Percentiles rank a stretch among this genome's conserved stretches.
Evolutionary conservation across 2,329 filamentous ascomycete species (phyloP).

Genomic region (Aspergillus alliaceus): DNA sequence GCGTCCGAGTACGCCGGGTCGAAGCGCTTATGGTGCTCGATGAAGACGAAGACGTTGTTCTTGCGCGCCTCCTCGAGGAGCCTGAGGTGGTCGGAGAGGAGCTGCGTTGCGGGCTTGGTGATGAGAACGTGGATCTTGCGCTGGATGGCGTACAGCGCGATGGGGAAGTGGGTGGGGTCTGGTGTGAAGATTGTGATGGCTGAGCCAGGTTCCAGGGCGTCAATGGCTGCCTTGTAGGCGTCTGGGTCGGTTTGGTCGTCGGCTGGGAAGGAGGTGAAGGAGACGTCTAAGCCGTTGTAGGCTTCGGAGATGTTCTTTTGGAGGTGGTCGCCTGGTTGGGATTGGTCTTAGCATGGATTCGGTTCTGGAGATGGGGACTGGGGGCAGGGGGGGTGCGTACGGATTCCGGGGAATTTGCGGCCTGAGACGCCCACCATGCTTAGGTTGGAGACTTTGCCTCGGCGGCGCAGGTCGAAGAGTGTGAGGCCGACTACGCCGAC

Average conservation of each 20-base stretch:
- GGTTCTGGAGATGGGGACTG: too few species aligned
- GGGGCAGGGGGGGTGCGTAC: conserved; percentile 53
- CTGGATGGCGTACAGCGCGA: conserved; percentile 88
- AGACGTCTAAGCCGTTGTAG: conserved; percentile 86
- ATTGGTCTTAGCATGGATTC: conserved; percentile 32
- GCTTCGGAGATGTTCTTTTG: conserved; percentile 81
- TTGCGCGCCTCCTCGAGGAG: conserved; percentile 71
- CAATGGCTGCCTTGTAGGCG: conserved; percentile 85
- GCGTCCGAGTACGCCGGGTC: conserved; percentile 93
- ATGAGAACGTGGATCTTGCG: conserved; percentile 85
- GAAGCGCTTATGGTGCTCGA: conserved; percentile 96
- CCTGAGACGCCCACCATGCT: conserved; percentile 90
- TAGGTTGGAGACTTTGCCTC: conserved; percentile 83
- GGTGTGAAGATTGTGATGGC: conserved; percentile 97
- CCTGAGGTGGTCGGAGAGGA: conserved; percentile 73
- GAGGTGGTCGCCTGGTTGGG: conserved; percentile 80
- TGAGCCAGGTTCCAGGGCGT: conserved; percentile 75
- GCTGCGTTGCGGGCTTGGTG: conserved; percentile 91
- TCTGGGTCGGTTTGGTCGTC: conserved; percentile 72
- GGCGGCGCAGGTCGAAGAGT: conserved; percentile 81
- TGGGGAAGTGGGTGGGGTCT: conserved; percentile 88
- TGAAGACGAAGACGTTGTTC: conserved; percentile 81
- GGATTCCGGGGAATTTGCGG: conserved; percentile 86
- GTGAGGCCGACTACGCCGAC: conserved; percentile 90
- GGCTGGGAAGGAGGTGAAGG: conserved; percentile 78